Base-by-base conservation (phyloP, 2,329 filamentous ascomycete species). In the Chrysosphaeria jannelii region DNA sequence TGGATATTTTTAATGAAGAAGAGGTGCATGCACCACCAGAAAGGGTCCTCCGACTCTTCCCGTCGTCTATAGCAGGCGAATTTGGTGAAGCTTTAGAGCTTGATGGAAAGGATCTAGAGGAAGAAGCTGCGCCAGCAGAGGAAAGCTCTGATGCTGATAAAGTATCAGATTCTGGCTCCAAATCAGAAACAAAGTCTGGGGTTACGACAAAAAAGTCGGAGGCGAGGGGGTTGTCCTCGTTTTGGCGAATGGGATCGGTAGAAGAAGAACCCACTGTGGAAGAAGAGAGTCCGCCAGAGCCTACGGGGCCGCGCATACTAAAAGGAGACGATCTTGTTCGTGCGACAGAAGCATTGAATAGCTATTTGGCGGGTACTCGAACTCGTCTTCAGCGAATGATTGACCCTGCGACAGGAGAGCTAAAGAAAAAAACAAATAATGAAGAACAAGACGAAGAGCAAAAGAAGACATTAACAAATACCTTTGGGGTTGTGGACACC, bases 21-120 rank as follows among this genome's bases (percentile, higher is more conserved):
- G 70, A 85, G 25, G 76, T 91, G 3, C 65, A 75, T 34, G 79
- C 85, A 0, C 75, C 85, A 1, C 81, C 85, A 0, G 76, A 88
- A 39, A 57, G 74, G 23, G 85, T 93, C 3, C 64, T 97, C 30
- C 62, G 61, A 19, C 45, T 93, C 7, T 97, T 78, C 34, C 85
- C 85, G 2, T 65, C 54, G 29, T 53, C 64, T 6, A 88, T 97
- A 32, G 71, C 81, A 1, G 85, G 85, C 1, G 63, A 75, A 13
- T 45, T 89, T 2, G 78, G 76, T 0, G 55, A 46, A 4, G 41
- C 43, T 6, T n/a, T n/a, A 18, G 16, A 18, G 16, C 16, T n/a
- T 7, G 16, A 18, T 7, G 7, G 7, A 18, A n/a, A 45, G 10
- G 42, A 39, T 9, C 39, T 41, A 6, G 37, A 35, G 0, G 34